Evolutionary conservation across 1,139 yeast genomes (phyloP), one percentile per base, ranked within the genome.

Genomic region (Magnusiomyces paraingens): DNA sequence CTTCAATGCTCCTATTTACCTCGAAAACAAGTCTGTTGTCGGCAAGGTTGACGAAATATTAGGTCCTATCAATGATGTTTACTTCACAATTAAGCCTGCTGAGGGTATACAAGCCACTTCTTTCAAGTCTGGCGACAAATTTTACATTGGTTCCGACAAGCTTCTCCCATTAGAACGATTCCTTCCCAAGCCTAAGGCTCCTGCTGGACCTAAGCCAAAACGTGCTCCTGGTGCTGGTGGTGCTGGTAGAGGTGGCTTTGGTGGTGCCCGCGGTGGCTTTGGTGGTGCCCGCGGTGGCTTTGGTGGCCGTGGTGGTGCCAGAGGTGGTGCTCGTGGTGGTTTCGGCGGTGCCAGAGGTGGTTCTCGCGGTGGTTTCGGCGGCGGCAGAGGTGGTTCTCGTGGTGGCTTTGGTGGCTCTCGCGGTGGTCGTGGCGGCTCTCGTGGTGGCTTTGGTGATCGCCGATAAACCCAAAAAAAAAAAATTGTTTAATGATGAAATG

Each of bases 21-120:
- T 93, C 64, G 98, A 93, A 71, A 93, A 93, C 79, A 74, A 74
- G 78, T 86, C 96, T 35, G 94, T 87, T 68, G 84, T 94, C 54
- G 99, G 99, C 65, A 94, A 94, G 73, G 96, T 94, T 56, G 99
- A 94, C 70, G 99, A 94, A 77, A 93, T 94, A 62, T 79, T 94
- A 65, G 99, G 99, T 52, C 98, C 99, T 53, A 76, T 94, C 70
- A 93, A 93, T 70, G 99, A 94, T 73, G 98, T 93, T 18, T 91
- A 80, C 70, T 94, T 94, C 81, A 94, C 99, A 51, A 83, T 94
- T 64, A 93, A 94, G 75, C 93, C 97, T 57, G 78, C 86, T 52
- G 99, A 94, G 69, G 99, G 99, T 67, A 94, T 93, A 55, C 93
- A 87, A 71, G 96, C 98, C 54, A 75, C 81, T 48, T 87, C 96